These are phyloP conservation scores for Gossypium ekmanianum DNA, from an alignment of 345 rosid genomes.

Conservation along the genomic window DNA sequence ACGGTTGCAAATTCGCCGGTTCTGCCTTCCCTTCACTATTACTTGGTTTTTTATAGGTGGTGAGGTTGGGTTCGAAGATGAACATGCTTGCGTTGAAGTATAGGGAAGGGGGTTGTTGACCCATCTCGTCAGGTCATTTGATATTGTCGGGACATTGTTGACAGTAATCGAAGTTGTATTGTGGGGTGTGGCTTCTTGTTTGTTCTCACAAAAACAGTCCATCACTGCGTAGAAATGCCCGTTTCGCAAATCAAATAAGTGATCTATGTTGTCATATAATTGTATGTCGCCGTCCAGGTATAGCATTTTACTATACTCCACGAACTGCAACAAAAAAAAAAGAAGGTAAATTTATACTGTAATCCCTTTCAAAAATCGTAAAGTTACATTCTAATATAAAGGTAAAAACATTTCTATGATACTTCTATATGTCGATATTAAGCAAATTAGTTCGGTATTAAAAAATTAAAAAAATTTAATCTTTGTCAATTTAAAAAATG, in stretches of 20 bases:
- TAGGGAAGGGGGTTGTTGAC: conserved; percentile 38
- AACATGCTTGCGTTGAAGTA: neutral
- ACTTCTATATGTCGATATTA: too few relatives aligned
- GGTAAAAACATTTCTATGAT: too few relatives aligned
- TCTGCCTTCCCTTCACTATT: too few relatives aligned
- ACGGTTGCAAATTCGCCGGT: too few relatives aligned
- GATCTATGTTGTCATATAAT: neutral
- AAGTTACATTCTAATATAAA: too few relatives aligned
- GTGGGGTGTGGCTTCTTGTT: neutral
- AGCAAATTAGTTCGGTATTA: too few relatives aligned
- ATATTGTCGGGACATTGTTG: conserved; percentile 66
- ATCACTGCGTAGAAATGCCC: neutral
- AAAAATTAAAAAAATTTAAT: too few relatives aligned
- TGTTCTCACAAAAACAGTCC: neutral
- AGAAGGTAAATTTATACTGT: too few relatives aligned
- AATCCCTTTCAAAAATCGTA: too few relatives aligned
- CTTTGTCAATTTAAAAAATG: too few relatives aligned
- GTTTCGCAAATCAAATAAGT: neutral
- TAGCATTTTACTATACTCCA: conserved; percentile 6
- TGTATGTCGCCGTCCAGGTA: neutral
- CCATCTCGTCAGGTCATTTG: conserved; percentile 45
- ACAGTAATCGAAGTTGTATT: conserved; percentile 50
- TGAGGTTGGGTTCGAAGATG: too few relatives aligned
- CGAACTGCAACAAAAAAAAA: conserved; percentile 36
- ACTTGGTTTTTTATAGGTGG: too few relatives aligned